Conservation (phyloP, 2,329 filamentous ascomycete species). For the Aureobasidium sp. region DNA sequence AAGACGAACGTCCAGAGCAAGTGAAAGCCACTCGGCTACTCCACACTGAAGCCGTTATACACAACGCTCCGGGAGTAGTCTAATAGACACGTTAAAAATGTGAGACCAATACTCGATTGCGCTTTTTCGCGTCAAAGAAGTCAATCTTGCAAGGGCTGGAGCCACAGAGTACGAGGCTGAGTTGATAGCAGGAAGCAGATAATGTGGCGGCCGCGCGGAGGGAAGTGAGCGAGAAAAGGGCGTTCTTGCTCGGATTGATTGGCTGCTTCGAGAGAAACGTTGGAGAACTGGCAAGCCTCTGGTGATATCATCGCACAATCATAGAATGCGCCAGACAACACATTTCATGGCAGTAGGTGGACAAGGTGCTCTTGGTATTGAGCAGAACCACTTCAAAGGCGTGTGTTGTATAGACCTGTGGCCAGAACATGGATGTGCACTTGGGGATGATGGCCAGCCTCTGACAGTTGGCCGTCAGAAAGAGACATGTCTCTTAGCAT, state of each 20-base stretch:
- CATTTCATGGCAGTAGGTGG: neutral
- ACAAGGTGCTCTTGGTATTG: neutral
- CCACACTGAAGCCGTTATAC: constrained; percentile 1
- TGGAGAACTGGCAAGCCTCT: neutral
- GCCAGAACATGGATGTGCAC: neutral
- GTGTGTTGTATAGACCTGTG: neutral
- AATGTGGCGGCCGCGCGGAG: constrained; percentile 1
- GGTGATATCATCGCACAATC: neutral
- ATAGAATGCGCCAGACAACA: neutral
- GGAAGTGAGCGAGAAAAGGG: neutral
- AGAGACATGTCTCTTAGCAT: constrained; percentile 13
- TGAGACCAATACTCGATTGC: constrained; percentile 14
- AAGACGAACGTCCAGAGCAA: neutral
- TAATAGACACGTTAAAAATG: constrained; percentile 15
- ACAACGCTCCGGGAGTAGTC: constrained; percentile 7
- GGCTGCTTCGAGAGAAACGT: neutral
- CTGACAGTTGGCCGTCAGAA: constrained; percentile 5
- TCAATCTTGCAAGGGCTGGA: constrained; percentile 1
- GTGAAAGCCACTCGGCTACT: constrained; percentile 12
- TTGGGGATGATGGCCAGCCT: neutral
- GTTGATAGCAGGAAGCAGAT: neutral
- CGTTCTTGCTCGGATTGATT: neutral
- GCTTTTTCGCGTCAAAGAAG: neutral
- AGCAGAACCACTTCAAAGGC: neutral
- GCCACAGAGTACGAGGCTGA: neutral